These are phyloP conservation scores for Geranium brycei DNA, from an alignment of 345 rosid genomes.

Conservation along the genomic window DNA sequence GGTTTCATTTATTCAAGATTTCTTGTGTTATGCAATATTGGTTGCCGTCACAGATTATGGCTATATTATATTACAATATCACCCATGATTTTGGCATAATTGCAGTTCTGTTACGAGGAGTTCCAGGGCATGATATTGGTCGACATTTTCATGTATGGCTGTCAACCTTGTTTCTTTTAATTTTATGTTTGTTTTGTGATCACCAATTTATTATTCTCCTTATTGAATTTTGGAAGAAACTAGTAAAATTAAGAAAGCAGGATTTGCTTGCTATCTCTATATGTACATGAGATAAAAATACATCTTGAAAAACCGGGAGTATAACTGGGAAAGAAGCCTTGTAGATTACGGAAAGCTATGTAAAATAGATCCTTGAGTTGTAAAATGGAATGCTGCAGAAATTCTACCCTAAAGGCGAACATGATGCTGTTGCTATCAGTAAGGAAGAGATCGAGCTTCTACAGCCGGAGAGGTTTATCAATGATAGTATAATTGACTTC, in stretches of 20 bases:
- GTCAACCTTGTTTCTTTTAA: background rate
- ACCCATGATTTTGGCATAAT: background rate
- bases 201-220: background rate
- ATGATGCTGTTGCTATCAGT: constrained; percentile 83
- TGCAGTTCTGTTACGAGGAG: background rate
- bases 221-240: too few relatives aligned
- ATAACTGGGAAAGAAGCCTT: background rate
- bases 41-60: background rate
- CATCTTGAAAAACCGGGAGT: background rate
- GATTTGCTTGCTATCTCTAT: background rate
- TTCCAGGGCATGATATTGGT: background rate
- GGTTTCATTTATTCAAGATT: background rate
- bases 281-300: background rate
- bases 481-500: constrained; percentile 95
- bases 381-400: background rate
- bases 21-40: background rate
- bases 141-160: background rate
- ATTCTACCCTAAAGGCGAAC: constrained; percentile 82
- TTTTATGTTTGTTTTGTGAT: background rate
- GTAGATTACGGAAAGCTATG: too few relatives aligned
- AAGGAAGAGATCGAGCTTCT: constrained; percentile 88
- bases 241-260: background rate
- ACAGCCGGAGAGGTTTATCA: constrained; percentile 83
- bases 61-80: background rate
- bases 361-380: background rate